These are phyloP conservation scores for Dothiorella sarmentorum DNA, from an alignment of 2,329 filamentous ascomycete species.

Conservation along the genomic window DNA sequence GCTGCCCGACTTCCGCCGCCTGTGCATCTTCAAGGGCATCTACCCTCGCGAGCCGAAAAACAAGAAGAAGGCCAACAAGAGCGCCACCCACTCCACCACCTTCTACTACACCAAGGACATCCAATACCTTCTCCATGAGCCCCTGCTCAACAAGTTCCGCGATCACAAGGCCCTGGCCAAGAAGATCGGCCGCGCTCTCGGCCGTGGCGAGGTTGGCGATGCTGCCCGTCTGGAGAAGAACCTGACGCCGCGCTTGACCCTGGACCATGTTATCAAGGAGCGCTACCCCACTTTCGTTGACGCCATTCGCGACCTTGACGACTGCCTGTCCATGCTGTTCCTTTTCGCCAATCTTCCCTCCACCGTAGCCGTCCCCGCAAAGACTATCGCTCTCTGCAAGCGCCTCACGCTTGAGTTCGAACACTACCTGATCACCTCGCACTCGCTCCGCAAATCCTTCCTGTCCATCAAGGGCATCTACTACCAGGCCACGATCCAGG, in stretches of 20 bases:
- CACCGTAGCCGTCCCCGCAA: constrained; percentile 81
- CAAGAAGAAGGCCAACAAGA: constrained; percentile 95
- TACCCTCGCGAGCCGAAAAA: constrained; percentile 95
- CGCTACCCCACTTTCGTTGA: constrained; percentile 97
- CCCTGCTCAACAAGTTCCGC: constrained; percentile 87
- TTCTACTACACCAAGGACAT: constrained; percentile 95
- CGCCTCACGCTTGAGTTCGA: constrained; percentile 92
- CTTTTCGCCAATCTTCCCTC: constrained; percentile 95
- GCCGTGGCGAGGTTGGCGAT: constrained; percentile 85
- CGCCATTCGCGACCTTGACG: constrained; percentile 89
- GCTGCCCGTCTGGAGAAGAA: constrained; percentile 88
- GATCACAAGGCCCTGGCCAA: constrained; percentile 96
- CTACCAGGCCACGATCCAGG: constrained; percentile 96
- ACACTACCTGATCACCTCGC: constrained; percentile 91
- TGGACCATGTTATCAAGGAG: constrained; percentile 97
- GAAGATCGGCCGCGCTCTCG: constrained; percentile 92
- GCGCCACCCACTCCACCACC: constrained; percentile 83
- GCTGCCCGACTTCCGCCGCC: constrained; percentile 91
- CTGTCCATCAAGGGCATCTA: constrained; percentile 99
- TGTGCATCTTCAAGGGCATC: constrained; percentile 99
- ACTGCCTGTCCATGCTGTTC: constrained; percentile 95
- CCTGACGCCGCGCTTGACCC: constrained; percentile 80
- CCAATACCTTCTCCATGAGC: constrained; percentile 96
- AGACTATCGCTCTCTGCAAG: constrained; percentile 94
- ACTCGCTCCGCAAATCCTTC: constrained; percentile 92